Percentiles rank a stretch among this genome's conserved stretches.
Conservation (phyloP, 2,329 filamentous ascomycete species). For the Ophiostoma triangulosporum region DNA sequence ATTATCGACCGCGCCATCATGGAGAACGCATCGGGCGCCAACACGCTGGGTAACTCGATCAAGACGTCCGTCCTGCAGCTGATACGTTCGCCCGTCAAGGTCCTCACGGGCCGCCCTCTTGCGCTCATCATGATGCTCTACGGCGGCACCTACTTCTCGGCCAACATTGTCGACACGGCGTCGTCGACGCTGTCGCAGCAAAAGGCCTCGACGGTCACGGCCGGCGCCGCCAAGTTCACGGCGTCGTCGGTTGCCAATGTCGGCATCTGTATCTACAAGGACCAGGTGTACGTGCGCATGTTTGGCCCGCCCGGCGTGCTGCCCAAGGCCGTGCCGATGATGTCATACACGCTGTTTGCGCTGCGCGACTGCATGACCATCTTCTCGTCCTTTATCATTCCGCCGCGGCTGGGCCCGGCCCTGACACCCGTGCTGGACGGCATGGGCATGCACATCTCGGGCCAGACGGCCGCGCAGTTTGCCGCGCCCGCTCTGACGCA, state of each 20-base stretch:
- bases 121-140: conserved; percentile 63
- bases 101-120: conserved; percentile 53
- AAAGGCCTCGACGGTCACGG: conserved; percentile 49
- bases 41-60: conserved; percentile 45
- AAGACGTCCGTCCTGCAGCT: conserved; percentile 43
- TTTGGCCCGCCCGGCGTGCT: conserved; percentile 51
- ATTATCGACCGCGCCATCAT: conserved; percentile 82
- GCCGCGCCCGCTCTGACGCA: conserved; percentile 67
- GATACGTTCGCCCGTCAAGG: conserved; percentile 42
- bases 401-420: conserved; percentile 59
- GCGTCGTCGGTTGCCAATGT: conserved; percentile 75
- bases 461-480: conserved; percentile 63
- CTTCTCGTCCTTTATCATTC: conserved; percentile 85
- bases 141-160: conserved; percentile 77
- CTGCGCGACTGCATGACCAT: conserved; percentile 77
- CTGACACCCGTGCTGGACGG: conserved; percentile 38
- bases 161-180: conserved; percentile 74
- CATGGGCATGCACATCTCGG: conserved; percentile 24
- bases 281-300: conserved; percentile 69
- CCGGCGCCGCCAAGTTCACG: conserved; percentile 67
- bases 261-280: conserved; percentile 77
- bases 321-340: conserved; percentile 46
- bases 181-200: conserved; percentile 44
- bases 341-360: conserved; percentile 68
- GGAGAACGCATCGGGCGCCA: conserved; percentile 64